These are phyloP conservation scores for Pezicula rhizophila DNA, from an alignment of 2,329 filamentous ascomycete genomes.

Conservation along the genomic window DNA sequence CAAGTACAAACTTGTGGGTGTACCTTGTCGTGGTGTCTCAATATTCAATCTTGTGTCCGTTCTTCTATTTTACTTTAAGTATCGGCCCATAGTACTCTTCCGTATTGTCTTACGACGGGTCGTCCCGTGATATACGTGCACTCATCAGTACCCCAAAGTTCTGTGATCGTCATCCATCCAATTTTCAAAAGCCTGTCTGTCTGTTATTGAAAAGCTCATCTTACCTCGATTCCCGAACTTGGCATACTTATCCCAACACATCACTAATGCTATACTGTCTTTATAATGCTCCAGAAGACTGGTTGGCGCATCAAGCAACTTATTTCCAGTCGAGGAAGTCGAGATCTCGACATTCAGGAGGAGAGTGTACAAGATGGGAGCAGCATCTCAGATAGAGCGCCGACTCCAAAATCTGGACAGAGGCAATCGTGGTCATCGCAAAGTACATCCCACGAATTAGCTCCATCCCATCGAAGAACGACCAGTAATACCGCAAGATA, in stretches of 20 bases:
- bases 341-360: conserved; percentile 4
- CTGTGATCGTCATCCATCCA: not conserved
- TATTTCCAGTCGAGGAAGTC: conserved; percentile 12
- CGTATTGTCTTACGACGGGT: not conserved
- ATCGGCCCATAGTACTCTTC: not conserved
- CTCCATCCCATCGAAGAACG: conserved; percentile 5
- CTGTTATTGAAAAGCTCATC: not conserved
- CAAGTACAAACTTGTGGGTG: not conserved
- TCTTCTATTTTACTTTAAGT: not conserved
- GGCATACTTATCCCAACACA: too few species aligned
- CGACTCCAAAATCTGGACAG: conserved; percentile 5
- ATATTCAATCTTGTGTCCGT: not conserved
- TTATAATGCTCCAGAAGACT: conserved; percentile 18
- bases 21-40: not conserved
- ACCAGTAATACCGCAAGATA: conserved; percentile 10
- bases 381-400: conserved; percentile 3
- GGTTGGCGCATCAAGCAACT: conserved; percentile 18
- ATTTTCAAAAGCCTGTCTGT: not conserved
- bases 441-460: conserved; percentile 6
- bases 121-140: not conserved
- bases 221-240: too few species aligned
- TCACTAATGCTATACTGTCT: not conserved
- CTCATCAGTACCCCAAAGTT: not conserved
- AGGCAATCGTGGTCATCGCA: conserved; percentile 16
- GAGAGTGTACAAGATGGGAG: conserved; percentile 2